These are phyloP conservation scores for Aureobasidium melanogenum DNA, from an alignment of 2,329 filamentous ascomycete species.

Conservation along the genomic window DNA sequence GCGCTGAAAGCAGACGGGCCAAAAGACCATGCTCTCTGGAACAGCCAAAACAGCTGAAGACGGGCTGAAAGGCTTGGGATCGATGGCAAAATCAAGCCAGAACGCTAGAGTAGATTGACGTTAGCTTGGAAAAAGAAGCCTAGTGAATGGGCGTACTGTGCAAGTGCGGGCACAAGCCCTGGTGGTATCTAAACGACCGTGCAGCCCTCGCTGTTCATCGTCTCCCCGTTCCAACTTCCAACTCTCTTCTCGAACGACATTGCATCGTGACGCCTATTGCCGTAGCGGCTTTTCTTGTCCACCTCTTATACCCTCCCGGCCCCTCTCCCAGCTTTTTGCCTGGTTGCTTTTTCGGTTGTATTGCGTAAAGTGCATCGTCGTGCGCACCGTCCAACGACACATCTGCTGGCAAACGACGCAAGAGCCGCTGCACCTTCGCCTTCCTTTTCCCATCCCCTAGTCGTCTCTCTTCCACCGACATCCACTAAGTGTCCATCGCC, in stretches of 20 bases:
- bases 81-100: not conserved
- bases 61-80: not conserved
- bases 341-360: not conserved
- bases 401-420: not conserved
- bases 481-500: not conserved
- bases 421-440: not conserved
- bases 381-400: not conserved
- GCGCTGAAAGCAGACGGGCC: not conserved
- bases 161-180: not conserved
- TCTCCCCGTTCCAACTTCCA: not conserved
- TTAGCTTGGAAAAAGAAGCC: not conserved
- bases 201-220: not conserved
- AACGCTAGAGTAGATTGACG: not conserved
- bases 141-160: not conserved
- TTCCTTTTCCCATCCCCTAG: not conserved
- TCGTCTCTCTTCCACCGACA: not conserved
- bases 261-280: not conserved
- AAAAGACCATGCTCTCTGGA: not conserved
- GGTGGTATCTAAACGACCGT: slow-evolving; percentile 7
- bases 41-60: not conserved
- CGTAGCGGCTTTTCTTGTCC: slow-evolving; percentile 5
- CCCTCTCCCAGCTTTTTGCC: not conserved
- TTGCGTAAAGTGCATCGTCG: not conserved
- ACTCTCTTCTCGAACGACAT: slow-evolving; percentile 1
- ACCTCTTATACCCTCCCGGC: slow-evolving; percentile 1